phyloP scores from a whole-genome alignment of 495 filamentous ascomycete species.

The Daldinia childiae region DNA sequence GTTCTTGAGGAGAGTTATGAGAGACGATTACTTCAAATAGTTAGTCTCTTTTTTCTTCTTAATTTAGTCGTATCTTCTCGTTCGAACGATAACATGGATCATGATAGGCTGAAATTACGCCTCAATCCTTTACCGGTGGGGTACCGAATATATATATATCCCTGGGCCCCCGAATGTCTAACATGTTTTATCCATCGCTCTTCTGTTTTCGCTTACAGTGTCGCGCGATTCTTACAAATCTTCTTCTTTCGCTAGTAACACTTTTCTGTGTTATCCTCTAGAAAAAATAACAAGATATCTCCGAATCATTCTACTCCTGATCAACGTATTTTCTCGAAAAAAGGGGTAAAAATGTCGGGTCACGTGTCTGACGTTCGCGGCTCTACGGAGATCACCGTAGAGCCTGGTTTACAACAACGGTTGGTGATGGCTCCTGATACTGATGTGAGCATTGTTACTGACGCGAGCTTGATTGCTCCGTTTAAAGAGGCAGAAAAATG shows the following conservation, averaged over 20 bases:
- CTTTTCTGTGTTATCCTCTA: not conserved
- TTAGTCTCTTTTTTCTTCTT: not conserved
- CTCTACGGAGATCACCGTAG: slow-evolving; percentile 6
- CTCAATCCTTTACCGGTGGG: not conserved
- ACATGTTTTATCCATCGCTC: not conserved
- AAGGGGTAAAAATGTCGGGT: slow-evolving; percentile 14
- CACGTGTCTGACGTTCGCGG: not conserved
- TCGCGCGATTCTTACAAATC: not conserved
- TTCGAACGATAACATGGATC: not conserved
- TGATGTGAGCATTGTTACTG: slow-evolving; percentile 15
- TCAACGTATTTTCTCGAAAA: not conserved
- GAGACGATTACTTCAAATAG: not conserved
- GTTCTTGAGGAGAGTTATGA: not conserved
- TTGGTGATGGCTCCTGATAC: slow-evolving; percentile 18
- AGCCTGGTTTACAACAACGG: slow-evolving; percentile 8
- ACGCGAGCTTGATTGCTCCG: slow-evolving; percentile 14
- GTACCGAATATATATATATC: not conserved
- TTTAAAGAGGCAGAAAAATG: slow-evolving; percentile 9
- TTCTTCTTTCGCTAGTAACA: not conserved
- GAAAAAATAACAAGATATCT: not conserved
- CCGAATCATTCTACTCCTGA: not conserved
- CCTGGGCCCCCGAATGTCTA: not conserved
- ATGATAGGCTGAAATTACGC: not conserved
- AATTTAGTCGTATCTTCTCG: not conserved
- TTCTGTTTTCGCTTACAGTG: not conserved